Conservation (phyloP, 306 rosid species). For the Cucumis sativus region Cucumber_9930_V3 NC_026658.2:23357501-23358000, state of each 20-base stretch:
- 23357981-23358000: neutral
- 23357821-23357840: conserved; percentile 9
- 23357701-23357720: neutral
- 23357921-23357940: neutral
- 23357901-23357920: neutral
- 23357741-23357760: neutral
- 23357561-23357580: neutral
- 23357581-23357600: neutral
- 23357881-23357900: neutral
- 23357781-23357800: neutral
- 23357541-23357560: conserved; percentile 3
- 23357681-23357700: neutral
- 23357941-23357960: neutral
- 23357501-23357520: conserved; percentile 4
- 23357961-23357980: neutral
- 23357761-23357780: neutral
- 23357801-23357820: neutral
- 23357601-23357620: conserved; percentile 1
- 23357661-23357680: neutral
- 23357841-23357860: conserved; percentile 20
- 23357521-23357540: conserved; percentile 2
- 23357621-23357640: neutral
- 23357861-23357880: neutral
- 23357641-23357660: neutral
- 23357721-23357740: neutral